phyloP scores from a whole-genome alignment of 192 early-diverging fungal genomes.

The Lunasporangiospora selenospora region DNA sequence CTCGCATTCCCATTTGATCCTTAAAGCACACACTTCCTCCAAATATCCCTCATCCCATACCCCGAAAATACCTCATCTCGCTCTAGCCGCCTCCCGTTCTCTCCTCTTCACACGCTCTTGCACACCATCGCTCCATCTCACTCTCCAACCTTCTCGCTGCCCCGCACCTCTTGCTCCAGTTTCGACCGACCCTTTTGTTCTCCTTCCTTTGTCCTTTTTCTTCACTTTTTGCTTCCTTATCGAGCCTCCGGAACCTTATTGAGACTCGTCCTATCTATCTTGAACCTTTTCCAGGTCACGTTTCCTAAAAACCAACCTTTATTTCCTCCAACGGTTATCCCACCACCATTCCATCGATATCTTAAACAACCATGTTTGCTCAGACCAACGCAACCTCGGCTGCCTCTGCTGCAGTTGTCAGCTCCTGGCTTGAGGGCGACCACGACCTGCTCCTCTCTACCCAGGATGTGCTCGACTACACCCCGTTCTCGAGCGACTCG shows the following conservation, averaged over 20 bases:
- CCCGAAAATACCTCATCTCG: not conserved
- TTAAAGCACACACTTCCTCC: not conserved
- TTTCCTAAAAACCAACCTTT: too few species aligned
- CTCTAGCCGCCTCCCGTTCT: not conserved
- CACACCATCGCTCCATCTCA: not conserved
- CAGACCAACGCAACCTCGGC: not conserved
- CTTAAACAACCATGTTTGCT: not conserved
- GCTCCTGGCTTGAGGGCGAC: constrained; percentile 8
- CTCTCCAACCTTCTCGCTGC: not conserved
- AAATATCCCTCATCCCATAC: not conserved
- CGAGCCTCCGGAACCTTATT: constrained; percentile 19
- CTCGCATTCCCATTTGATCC: not conserved
- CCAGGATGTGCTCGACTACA: constrained; percentile 36
- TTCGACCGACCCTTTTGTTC: not conserved
- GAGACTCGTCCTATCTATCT: not conserved
- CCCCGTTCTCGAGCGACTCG: constrained; percentile 39
- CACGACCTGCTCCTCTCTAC: constrained; percentile 11
- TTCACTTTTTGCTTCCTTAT: not conserved
- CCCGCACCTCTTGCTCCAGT: constrained; percentile 10
- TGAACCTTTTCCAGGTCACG: constrained; percentile 13
- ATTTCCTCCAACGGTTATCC: not conserved
- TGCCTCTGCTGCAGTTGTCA: not conserved
- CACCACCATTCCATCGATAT: not conserved
- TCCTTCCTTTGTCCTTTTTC: constrained; percentile 5
- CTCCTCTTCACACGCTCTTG: not conserved